Conservation (phyloP, 768 basidiomycete genomes). For the Lyophyllum shimeji region DNA sequence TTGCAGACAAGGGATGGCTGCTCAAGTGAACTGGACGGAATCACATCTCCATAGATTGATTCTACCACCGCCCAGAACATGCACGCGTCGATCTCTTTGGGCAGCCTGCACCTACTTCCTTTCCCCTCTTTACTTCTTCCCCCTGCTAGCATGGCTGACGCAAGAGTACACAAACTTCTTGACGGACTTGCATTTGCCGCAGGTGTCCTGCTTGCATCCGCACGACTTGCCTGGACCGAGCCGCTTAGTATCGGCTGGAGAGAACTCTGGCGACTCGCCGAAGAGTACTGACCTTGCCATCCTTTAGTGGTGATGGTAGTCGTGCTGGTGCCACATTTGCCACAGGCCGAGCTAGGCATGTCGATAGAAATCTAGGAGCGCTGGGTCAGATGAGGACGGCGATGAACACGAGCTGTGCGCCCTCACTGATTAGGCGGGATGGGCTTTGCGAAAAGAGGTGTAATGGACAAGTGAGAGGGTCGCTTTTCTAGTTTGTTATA, state of each 20-base stretch:
- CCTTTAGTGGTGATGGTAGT: constrained; percentile 1
- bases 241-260: no score
- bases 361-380: not conserved
- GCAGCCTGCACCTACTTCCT: no score
- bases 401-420: not conserved
- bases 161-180: constrained; percentile 5
- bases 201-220: constrained; percentile 5
- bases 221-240: constrained; percentile 6
- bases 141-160: not conserved
- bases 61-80: no score
- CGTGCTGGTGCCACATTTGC: constrained; percentile 1
- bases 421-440: not conserved
- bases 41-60: no score
- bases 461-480: not conserved
- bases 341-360: constrained; percentile 1
- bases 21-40: no score
- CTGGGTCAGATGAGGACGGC: not conserved
- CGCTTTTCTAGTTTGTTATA: not conserved
- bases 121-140: not conserved
- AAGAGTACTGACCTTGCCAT: constrained; percentile 2
- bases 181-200: constrained; percentile 5
- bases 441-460: not conserved
- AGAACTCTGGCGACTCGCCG: no score
- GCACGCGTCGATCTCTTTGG: no score
- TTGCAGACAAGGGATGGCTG: no score